Evolutionary conservation across 2,329 filamentous ascomycete genomes (phyloP), one percentile per base, ranked within the genome.

Genomic region (Aaosphaeria pasadenensis): DNA sequence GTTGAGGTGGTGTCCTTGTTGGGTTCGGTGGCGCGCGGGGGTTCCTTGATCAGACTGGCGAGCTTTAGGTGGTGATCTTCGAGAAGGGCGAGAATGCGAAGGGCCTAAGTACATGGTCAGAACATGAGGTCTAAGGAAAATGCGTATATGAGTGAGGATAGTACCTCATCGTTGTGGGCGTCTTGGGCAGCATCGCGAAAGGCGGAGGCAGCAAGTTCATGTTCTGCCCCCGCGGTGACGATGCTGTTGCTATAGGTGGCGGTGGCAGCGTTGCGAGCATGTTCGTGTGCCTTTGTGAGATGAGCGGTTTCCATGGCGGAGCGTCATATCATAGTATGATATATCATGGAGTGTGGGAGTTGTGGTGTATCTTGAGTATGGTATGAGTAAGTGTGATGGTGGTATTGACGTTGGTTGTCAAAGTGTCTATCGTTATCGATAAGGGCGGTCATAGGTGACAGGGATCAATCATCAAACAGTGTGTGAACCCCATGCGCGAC

Each of bases 31-130:
- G 59, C 66, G 59, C 54, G 50, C 63, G 63, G 36, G 35, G 88
- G 86, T 39, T 87, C 81, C 62, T 87, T 87, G 54, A 97, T 82
- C 39, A 96, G 83, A 54, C 87, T 84, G 11, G 91, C 90, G 9
- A 97, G 84, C 53, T 84, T 85, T 56, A 85, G 83, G 68, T 99
- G 94, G 68, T 99, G 90, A 54, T 88, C 81, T 70, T 96, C 90
- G 49, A 99, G 84, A 3, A 97, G 81, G 56, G 82, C 83, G 51
- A 99, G 77, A 7, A 91, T 94, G 45, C 94, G 84, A 43, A 95
- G 73, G 11, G 91, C 92, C 77, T 96, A 46, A 46, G 2, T 3
- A 13, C 79, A 53, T 17, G 4, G 33, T 43, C n/a, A 79, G 66
- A 64, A 77, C 82, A 38, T 76, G 78, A 36, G 9, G 33, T 36